Evolutionary conservation across 169 alveolate species (phyloP).

Genomic region (Toxoplasma gondii): DNA sequence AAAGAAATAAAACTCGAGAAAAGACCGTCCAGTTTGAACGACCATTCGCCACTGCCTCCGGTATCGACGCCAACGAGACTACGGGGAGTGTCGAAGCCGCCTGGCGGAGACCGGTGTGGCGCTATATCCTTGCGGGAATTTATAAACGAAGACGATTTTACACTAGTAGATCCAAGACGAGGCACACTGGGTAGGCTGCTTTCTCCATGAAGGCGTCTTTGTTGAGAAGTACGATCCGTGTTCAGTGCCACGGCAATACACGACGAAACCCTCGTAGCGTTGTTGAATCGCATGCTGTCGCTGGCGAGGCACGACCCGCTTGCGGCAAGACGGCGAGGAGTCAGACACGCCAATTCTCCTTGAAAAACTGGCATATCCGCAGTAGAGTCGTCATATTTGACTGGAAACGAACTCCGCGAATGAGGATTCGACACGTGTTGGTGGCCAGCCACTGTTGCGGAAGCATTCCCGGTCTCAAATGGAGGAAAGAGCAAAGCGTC

Average conservation of each 20-base stretch:
- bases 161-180: background rate
- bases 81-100: too few species aligned
- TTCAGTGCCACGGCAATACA: background rate
- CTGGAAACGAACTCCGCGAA: too few species aligned
- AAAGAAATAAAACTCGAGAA: constrained; percentile 8
- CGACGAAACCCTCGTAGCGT: background rate
- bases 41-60: constrained; percentile 19
- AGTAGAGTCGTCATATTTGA: background rate
- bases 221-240: too few species aligned
- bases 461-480: background rate
- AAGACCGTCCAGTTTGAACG: constrained; percentile 26
- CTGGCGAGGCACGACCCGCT: background rate
- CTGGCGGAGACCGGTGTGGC: too few species aligned
- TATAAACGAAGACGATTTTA: background rate
- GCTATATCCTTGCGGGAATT: too few species aligned
- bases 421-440: too few species aligned
- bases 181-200: background rate
- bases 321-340: background rate
- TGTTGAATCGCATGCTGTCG: background rate
- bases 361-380: background rate
- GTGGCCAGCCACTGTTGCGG: background rate
- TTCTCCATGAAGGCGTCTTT: too few species aligned
- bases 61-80: too few species aligned
- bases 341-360: background rate
- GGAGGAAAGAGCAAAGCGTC: background rate